Evolutionary conservation across 257 asterid genomes (phyloP).

Genomic region (Datura wrightii): DNA sequence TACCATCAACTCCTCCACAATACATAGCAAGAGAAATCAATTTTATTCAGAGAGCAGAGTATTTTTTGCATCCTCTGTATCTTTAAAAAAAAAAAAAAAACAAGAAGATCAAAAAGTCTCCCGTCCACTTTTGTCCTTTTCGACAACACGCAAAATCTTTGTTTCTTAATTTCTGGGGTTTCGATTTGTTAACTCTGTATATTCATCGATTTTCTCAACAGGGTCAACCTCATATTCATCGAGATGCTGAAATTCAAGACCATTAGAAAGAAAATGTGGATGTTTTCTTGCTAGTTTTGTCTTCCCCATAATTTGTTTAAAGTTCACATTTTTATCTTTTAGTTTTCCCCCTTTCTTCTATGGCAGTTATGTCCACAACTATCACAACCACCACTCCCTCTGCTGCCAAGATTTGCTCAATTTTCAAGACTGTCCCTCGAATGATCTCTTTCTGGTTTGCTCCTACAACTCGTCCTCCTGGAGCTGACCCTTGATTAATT

Average conservation of each 20-base stretch:
- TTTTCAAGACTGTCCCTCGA: slow-evolving; percentile 52
- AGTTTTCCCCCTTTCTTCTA: slow-evolving; percentile 31
- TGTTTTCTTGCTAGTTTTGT: slow-evolving; percentile 44
- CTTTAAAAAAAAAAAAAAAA: not conserved
- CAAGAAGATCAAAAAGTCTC: slow-evolving; percentile 21
- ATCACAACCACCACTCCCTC: slow-evolving; percentile 41
- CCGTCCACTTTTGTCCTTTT: slow-evolving; percentile 25
- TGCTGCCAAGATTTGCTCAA: slow-evolving; percentile 35
- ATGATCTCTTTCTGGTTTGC: slow-evolving; percentile 85
- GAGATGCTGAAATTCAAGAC: slow-evolving; percentile 67
- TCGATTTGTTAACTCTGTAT: slow-evolving; percentile 32
- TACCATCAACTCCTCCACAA: slow-evolving; percentile 4
- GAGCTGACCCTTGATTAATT: slow-evolving; percentile 69
- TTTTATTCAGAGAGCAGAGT: not conserved
- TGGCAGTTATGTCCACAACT: slow-evolving; percentile 46
- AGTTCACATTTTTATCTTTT: slow-evolving; percentile 32
- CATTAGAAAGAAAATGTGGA: slow-evolving; percentile 56
- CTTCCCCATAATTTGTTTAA: slow-evolving; percentile 33
- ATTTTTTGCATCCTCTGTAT: not conserved
- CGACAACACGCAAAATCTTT: slow-evolving; percentile 4
- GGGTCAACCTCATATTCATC: slow-evolving; percentile 41
- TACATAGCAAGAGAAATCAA: not conserved
- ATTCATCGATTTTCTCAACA: slow-evolving; percentile 43
- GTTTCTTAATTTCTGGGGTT: slow-evolving; percentile 29
- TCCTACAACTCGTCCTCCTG: slow-evolving; percentile 91